Evolutionary conservation across 139 green algal species (phyloP).

Genomic region (Chlorella sp.): DNA sequence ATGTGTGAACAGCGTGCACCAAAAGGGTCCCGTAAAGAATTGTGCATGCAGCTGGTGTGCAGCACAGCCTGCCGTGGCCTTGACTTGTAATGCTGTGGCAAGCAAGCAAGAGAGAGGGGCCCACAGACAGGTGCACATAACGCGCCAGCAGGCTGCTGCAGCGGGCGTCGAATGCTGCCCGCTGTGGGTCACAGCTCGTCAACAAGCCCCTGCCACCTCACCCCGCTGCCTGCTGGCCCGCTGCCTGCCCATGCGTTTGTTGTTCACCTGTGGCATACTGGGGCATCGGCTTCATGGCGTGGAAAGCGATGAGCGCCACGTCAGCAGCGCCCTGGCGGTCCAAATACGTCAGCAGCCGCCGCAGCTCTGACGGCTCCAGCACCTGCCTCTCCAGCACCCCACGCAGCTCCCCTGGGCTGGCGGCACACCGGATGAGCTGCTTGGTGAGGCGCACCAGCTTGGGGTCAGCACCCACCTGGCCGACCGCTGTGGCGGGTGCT

Average conservation of each 20-base stretch:
- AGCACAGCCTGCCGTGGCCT: no score
- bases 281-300: conserved; percentile 1
- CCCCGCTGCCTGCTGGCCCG: not conserved
- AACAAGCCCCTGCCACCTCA: not conserved
- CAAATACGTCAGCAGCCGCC: conserved; percentile 39
- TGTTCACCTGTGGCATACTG: not conserved
- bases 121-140: not conserved
- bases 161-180: not conserved
- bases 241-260: not conserved
- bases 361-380: not conserved
- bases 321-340: conserved; percentile 27
- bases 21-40: no score
- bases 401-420: not conserved
- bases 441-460: conserved; percentile 25
- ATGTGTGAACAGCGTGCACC: not conserved
- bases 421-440: not conserved
- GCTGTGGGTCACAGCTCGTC: no score
- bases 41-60: not conserved
- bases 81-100: not conserved
- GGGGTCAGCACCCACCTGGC: conserved; percentile 10
- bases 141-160: not conserved
- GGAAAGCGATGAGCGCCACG: conserved; percentile 32
- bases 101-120: not conserved
- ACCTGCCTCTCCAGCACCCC: conserved; percentile 13
- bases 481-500: conserved; percentile 1